Evolutionary conservation across 169 alveolate genomes (phyloP), one percentile per base, ranked within the genome.

Genomic region (Eimeria sp.): DNA sequence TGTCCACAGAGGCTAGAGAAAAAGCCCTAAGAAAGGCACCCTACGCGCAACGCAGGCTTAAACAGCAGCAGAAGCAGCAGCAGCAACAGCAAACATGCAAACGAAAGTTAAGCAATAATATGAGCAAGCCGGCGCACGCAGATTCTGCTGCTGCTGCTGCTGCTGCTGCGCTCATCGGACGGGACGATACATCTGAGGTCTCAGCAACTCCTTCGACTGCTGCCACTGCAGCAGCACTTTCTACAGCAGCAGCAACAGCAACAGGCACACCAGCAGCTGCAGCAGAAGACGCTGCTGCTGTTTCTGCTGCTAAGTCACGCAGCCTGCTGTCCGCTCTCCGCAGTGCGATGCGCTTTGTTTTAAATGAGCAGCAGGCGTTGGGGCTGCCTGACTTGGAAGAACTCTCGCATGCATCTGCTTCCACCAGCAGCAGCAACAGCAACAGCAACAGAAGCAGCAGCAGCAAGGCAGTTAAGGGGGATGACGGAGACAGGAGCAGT

Each of bases 221-320:
- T n/a, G 72, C 76, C 20, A 51, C 91, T 22, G 47, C 91, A 20
- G 91, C 91, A 57, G 91, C 75, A 78, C 65, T 13, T 16, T 22
- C 86, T 10, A 43, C 86, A 75, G 86, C 86, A 75, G 89, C 89
- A 80, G 9, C 20, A 47, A 57, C 86, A 80, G 89, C 65, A 80
- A 49, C 84, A 30, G 57, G 51, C 7, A 27, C 57, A 73, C 5
- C 27, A 9, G 51, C 57, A 73, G 57, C 45, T 14, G 43, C 84
- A 30, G 86, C 45, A 18, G 54, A 49, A 34, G 54, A 25, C 14
- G 30, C 30, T 5, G n/a, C 27, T 30, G 58, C 14, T 14, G 14
- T 54, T 27, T 47, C 45, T 75, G 9, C 54, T 75, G 47, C 54
- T 13, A 75, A 43, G 14, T 30, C 86, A 47, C 86, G n/a, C 10